Evolutionary conservation across 345 rosid species (phyloP), one percentile per base, ranked within the genome.

Genomic region (Camelina hispida): DNA sequence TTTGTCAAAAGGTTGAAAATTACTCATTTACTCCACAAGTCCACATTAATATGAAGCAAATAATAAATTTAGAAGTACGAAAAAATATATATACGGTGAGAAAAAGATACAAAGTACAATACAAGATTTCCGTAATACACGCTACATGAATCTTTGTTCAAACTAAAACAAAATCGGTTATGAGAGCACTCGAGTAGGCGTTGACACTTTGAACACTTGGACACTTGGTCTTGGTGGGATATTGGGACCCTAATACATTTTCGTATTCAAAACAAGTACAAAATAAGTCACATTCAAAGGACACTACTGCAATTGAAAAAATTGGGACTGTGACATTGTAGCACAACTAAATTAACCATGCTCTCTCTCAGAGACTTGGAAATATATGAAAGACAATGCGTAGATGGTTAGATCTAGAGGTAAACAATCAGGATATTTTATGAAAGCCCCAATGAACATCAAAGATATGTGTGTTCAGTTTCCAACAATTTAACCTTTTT

Each of bases 161-260:
- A 62, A 52, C 7, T 72, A 28, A 54, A 62, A 55, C 15, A 62
- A 73, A 62, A 42, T 42, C 40, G 9, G 77, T 73, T 73, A 53
- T 54, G 13, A 42, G 64, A 73, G 77, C 77, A 73, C 63, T 73
- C 63, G 37, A 43, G 32, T 53, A 43, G 23, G 22, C 11, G 13
- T 73, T 53, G 69, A 63, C 63, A 16, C 54, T 42, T 42, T 17
- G n/a, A 11, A 18, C 44, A 40, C 18, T 42, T 28, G n/a, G 18
- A 10, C 30, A 28, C 30, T 28, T 28, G 30, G 30, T 28, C 5
- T 4, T 28, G 30, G 30, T 28, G 30, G 30, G 5, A 28, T 28
- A 28, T 46, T 46, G 50, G 50, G 18, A 46, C 9, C 50, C 18
- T 52, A 53, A 23, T 23, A 11, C 2, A 12, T 34, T 4, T 20